phyloP scores from a whole-genome alignment of 306 rosid genomes.

The Dalbergia cochinchinensis region DNA sequence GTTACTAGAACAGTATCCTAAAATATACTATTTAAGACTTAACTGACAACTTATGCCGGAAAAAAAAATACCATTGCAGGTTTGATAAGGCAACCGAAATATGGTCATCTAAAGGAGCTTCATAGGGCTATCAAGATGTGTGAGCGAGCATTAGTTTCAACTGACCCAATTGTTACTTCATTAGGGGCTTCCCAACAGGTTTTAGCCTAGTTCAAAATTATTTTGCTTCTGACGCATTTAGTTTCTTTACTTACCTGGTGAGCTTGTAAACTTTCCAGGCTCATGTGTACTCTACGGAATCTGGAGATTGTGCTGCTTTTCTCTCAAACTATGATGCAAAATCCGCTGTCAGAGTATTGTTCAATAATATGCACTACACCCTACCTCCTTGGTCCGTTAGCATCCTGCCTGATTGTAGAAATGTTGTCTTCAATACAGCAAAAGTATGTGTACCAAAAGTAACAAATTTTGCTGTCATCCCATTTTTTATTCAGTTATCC shows the following conservation, averaged over 20 bases:
- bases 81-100: constrained; percentile 83
- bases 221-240: constrained; percentile 7
- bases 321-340: constrained; percentile 73
- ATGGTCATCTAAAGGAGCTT: constrained; percentile 87
- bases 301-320: constrained; percentile 83
- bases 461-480: constrained; percentile 1
- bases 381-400: constrained; percentile 93
- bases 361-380: constrained; percentile 83
- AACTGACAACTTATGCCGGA: constrained; percentile 36
- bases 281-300: constrained; percentile 70
- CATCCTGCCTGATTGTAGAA: constrained; percentile 86
- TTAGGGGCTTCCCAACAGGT: constrained; percentile 84
- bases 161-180: constrained; percentile 77
- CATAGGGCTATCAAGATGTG: constrained; percentile 79
- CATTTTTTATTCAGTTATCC: constrained; percentile 1
- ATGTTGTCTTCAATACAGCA: constrained; percentile 81
- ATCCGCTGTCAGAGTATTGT: constrained; percentile 73
- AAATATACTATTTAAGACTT: neutral
- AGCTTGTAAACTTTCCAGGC: constrained; percentile 57
- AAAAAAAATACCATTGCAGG: constrained; percentile 57
- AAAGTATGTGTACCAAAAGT: constrained; percentile 57
- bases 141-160: constrained; percentile 73
- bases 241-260: constrained; percentile 36
- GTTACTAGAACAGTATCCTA: neutral
- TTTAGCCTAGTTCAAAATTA: constrained; percentile 24